Base-by-base conservation (phyloP, 2,329 filamentous ascomycete species). In the Madurella mycetomatis region DNA sequence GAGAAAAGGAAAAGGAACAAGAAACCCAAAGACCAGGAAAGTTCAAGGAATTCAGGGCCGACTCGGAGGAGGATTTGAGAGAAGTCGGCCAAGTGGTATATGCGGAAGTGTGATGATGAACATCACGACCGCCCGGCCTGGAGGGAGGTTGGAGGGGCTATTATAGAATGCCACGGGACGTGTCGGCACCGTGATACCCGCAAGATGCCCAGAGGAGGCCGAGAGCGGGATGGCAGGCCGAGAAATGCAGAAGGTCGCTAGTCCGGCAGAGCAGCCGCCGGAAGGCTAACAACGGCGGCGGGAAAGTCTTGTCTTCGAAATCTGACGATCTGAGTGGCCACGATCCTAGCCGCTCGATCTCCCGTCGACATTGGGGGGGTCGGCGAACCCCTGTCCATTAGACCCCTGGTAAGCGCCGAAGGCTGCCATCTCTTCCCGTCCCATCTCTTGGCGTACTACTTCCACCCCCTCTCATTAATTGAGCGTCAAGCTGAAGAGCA, bases 331-430 rank as follows among this genome's bases (percentile, higher is more conserved):
- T 59, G 45, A 60, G 41, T 60, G 59, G 59, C 51, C 34, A 37
- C 13, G 34, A 15, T 9, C 34, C 34, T 37, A 9, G 34, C 13
- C 52, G 50, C 19, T 16, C 41, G 41, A 40, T 49, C 47, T 51
- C 48, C 37, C 42, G 50, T 47, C 39, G 43, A 55, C 49, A 51
- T 60, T 60, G 52, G 56, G 59, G 57, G 54, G 59, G 57, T 55
- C 57, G 58, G 54, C 31, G 32, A 53, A 42, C 60, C 60, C 60
- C 53, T 60, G 55, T 41, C 47, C 46, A 32, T 57, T 52, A 47
- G 46, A 48, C 47, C 47, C 57, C 61, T 54, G 48, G 60, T 60
- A 63, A 64, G 61, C 62, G 63, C 62, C 56, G 47, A 51, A 49
- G 55, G 53, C 58, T 50, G 53, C 48, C 55, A 41, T 34, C 47